Evolutionary conservation across 176 grass and related monocot species (phyloP).

Genomic region (Rhynchospora tenuis): DNA sequence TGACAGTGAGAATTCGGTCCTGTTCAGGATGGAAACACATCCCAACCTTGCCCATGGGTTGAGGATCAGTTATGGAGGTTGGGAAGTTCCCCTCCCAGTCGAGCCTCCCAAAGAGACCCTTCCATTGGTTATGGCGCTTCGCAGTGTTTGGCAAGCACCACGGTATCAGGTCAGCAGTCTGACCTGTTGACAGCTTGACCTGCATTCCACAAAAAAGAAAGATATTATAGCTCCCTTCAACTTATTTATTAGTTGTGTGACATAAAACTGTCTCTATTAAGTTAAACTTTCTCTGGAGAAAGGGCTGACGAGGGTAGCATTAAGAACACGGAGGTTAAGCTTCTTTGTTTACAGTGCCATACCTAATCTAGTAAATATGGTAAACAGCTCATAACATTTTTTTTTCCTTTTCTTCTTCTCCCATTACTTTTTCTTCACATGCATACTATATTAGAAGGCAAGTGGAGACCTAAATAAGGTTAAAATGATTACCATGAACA

Average conservation of each 20-base stretch:
- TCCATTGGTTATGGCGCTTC: slow-evolving; percentile 98
- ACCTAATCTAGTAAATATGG: neutral
- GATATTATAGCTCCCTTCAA: neutral
- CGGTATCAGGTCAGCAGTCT: slow-evolving; percentile 85
- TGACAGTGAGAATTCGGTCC: slow-evolving; percentile 79
- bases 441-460: neutral
- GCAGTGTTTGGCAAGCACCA: slow-evolving; percentile 99
- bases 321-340: neutral
- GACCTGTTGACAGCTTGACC: slow-evolving; percentile 92
- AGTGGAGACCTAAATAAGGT: neutral
- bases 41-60: slow-evolving; percentile 95
- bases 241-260: neutral
- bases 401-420: neutral
- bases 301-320: neutral
- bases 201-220: slow-evolving; percentile 21
- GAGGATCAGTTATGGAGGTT: slow-evolving; percentile 89
- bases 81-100: slow-evolving; percentile 99
- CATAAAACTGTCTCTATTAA: neutral
- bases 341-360: neutral
- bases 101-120: slow-evolving; percentile 84
- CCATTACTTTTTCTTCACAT: neutral
- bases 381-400: neutral
- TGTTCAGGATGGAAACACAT: slow-evolving; percentile 98
- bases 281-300: neutral
- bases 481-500: neutral